Percentiles rank a stretch among this genome's conserved stretches.
These are phyloP conservation scores for Calocybe indica DNA, from an alignment of 768 basidiomycete species.

Conservation along the genomic window DNA sequence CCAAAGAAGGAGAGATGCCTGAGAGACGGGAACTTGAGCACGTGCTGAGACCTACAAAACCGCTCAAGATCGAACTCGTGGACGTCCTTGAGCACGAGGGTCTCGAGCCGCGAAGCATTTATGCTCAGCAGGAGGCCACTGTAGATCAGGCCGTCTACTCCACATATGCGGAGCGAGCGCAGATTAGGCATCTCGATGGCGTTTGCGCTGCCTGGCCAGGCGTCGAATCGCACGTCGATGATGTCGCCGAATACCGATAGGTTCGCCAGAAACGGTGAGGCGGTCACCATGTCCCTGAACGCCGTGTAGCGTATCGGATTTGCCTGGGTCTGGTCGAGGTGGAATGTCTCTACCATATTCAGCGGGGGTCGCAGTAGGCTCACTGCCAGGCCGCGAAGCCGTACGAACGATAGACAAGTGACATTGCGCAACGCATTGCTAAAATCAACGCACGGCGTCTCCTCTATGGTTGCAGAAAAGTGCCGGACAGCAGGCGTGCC, in stretches of 20 bases:
- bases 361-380: constrained; percentile 33
- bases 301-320: constrained; percentile 28
- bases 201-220: constrained; percentile 19
- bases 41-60: constrained; percentile 19
- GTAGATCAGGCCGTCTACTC: constrained; percentile 29
- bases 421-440: no score
- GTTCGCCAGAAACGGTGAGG: constrained; percentile 22
- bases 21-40: constrained; percentile 26
- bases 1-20: constrained; percentile 32
- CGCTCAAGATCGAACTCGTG: constrained; percentile 35
- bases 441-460: no score
- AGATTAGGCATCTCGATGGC: constrained; percentile 28
- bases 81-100: constrained; percentile 35
- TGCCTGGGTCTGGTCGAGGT: constrained; percentile 35
- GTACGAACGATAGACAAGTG: constrained; percentile 25
- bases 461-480: no score
- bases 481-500: no score
- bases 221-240: constrained; percentile 10
- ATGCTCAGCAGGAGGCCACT: constrained; percentile 32
- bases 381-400: constrained; percentile 39
- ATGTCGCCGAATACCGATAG: constrained; percentile 42
- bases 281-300: constrained; percentile 25
- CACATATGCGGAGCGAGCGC: constrained; percentile 34
- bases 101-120: constrained; percentile 30
- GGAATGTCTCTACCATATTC: constrained; percentile 28